Evolutionary conservation across 2,329 filamentous ascomycete genomes (phyloP).

Genomic region (Talaromyces albobiverticillius): DNA sequence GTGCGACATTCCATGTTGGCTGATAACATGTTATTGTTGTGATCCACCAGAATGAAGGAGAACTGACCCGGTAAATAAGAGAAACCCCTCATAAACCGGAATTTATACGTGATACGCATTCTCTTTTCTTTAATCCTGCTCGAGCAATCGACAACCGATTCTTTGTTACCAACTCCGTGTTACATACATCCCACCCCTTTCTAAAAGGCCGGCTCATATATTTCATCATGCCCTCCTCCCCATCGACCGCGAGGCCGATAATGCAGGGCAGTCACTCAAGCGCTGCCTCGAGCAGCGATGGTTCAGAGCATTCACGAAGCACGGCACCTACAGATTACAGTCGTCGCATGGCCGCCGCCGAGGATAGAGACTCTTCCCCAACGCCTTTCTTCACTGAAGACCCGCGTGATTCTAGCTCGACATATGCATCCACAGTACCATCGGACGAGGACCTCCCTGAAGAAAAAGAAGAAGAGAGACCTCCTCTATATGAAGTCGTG

Average conservation of each 20-base stretch:
- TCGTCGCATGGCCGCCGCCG: conserved; percentile 26
- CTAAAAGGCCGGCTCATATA: too few species aligned
- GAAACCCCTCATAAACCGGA: conserved; percentile 8
- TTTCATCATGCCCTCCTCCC: too few species aligned
- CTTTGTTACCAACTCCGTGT: too few species aligned
- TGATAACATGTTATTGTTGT: neutral
- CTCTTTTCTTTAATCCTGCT: neutral
- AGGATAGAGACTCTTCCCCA: conserved; percentile 15
- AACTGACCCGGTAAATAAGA: neutral
- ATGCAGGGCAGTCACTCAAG: conserved; percentile 32
- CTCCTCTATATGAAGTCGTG: conserved; percentile 49
- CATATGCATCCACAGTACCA: conserved; percentile 71
- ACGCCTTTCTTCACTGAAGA: conserved; percentile 20
- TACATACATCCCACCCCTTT: too few species aligned
- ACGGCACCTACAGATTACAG: conserved; percentile 40
- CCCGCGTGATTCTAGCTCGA: conserved; percentile 65
- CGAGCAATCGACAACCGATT: too few species aligned
- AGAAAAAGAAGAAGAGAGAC: conserved; percentile 21
- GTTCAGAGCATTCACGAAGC: conserved; percentile 37
- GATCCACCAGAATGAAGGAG: neutral
- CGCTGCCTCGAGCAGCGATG: conserved; percentile 37
- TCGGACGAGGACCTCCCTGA: conserved; percentile 58
- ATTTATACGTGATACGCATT: too few species aligned
- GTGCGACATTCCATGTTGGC: neutral
- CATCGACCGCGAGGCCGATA: conserved; percentile 16